Evolutionary conservation across 257 asterid genomes (phyloP).

Genomic region (Knoxia roxburghii): DNA sequence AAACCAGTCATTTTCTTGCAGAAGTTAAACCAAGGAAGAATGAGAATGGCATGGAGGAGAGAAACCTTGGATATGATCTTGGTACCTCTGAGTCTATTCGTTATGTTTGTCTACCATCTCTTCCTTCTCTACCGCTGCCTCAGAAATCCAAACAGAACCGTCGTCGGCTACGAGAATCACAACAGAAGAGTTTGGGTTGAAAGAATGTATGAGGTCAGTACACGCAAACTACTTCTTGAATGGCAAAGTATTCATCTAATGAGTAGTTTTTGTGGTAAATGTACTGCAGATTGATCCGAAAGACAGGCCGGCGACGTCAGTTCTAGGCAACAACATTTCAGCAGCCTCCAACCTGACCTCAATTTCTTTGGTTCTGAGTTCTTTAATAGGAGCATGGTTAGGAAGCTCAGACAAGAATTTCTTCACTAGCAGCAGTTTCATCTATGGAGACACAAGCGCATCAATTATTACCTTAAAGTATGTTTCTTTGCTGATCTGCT

Average conservation of each 20-base stretch:
- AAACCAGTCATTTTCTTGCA: background rate
- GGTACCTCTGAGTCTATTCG: slow-evolving; percentile 44
- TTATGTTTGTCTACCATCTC: slow-evolving; percentile 61
- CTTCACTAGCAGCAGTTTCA: slow-evolving; percentile 31
- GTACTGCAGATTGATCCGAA: slow-evolving; percentile 37
- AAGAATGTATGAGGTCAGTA: slow-evolving; percentile 46
- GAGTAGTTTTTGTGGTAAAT: too few species aligned
- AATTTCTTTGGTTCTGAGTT: slow-evolving; percentile 41
- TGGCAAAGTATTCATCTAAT: too few species aligned
- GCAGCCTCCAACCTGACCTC: slow-evolving; percentile 51
- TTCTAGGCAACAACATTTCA: slow-evolving; percentile 35
- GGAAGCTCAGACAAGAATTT: slow-evolving; percentile 36
- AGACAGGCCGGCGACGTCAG: slow-evolving; percentile 45
- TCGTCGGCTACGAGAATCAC: slow-evolving; percentile 55
- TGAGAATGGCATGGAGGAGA: slow-evolving; percentile 44
- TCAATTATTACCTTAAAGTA: slow-evolving; percentile 40
- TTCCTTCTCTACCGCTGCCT: slow-evolving; percentile 47
- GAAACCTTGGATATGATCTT: slow-evolving; percentile 44
- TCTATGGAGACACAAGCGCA: slow-evolving; percentile 45
- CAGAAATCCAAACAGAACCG: slow-evolving; percentile 35
- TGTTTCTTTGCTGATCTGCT: slow-evolving; percentile 47
- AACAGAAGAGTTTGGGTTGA: slow-evolving; percentile 59
- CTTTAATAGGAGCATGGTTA: slow-evolving; percentile 59
- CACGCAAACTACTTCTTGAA: background rate
- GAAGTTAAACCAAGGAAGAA: slow-evolving; percentile 7